These are phyloP conservation scores for Apiospora hydei DNA, from an alignment of 2,329 filamentous ascomycete genomes.

Conservation along the genomic window DNA sequence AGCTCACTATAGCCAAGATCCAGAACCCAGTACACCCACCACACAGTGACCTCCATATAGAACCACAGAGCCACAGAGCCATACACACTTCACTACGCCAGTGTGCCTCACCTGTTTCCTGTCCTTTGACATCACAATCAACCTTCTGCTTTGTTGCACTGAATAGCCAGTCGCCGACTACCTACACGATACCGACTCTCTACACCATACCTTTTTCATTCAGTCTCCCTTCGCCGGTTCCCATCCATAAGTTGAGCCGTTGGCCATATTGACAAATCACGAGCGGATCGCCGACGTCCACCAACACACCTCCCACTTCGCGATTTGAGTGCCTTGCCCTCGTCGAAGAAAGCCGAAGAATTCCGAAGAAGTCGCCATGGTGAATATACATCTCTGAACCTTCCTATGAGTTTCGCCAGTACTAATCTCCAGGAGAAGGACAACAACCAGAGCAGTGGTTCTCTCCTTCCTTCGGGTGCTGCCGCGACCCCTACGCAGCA, in stretches of 20 bases:
- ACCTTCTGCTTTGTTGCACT: too few relatives aligned
- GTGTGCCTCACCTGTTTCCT: not conserved
- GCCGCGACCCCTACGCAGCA: slow-evolving; percentile 16
- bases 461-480: not conserved
- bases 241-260: too few relatives aligned
- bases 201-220: too few relatives aligned
- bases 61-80: too few relatives aligned
- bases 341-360: too few relatives aligned
- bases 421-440: not conserved
- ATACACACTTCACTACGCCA: not conserved
- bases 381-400: not conserved
- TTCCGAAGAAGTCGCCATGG: not conserved
- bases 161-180: too few relatives aligned
- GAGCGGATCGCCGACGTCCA: too few relatives aligned
- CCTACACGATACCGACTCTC: too few relatives aligned
- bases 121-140: not conserved
- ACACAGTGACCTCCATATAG: not conserved
- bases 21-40: not conserved
- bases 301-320: too few relatives aligned
- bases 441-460: not conserved
- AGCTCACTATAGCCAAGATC: not conserved
- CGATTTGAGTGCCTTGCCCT: too few relatives aligned
- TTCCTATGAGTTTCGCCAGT: not conserved
- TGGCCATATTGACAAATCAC: too few relatives aligned
- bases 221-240: too few relatives aligned